These are phyloP conservation scores for Tetrapisispora taiwanensis DNA, from an alignment of 805 yeast genomes.

Conservation along the genomic window DNA sequence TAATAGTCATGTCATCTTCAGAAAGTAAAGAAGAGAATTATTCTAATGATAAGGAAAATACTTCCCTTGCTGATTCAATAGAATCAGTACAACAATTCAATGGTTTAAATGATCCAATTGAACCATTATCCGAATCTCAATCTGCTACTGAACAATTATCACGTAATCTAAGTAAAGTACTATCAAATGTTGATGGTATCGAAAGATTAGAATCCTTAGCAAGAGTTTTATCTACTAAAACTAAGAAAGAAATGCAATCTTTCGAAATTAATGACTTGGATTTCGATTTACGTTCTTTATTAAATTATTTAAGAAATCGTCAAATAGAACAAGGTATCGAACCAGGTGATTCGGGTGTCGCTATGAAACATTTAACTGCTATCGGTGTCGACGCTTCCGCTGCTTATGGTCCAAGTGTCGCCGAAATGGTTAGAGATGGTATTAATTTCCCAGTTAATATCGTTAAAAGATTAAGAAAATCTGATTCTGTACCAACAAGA, in stretches of 20 bases:
- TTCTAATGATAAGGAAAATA: conserved; percentile 2
- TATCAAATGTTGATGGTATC: conserved; percentile 30
- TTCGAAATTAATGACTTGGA: conserved; percentile 38
- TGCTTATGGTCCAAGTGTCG: conserved; percentile 40
- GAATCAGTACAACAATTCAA: not conserved
- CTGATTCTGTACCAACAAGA: conserved; percentile 26
- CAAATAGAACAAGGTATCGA: conserved; percentile 38
- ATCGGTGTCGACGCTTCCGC: conserved; percentile 45
- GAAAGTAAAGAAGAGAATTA: conserved; percentile 3
- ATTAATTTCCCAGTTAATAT: conserved; percentile 22
- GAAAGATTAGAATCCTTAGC: conserved; percentile 40
- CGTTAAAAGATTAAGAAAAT: conserved; percentile 20
- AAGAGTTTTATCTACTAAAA: conserved; percentile 40
- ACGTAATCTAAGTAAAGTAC: conserved; percentile 24
- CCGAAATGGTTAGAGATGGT: conserved; percentile 33
- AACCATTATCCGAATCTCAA: conserved; percentile 12
- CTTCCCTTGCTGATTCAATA: conserved; percentile 1
- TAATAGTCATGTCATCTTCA: conserved; percentile 3
- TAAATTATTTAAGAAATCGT: conserved; percentile 33
- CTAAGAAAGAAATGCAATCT: conserved; percentile 35
- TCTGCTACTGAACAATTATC: conserved; percentile 22
- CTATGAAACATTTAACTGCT: conserved; percentile 35
- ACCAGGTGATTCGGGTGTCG: conserved; percentile 42
- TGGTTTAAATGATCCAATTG: not conserved
- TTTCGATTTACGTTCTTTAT: conserved; percentile 36